A percentile compares a stretch with the other conserved stretches of the same genome.
phyloP scores from a whole-genome alignment of 2,329 filamentous ascomycete species.

The Tolypocladium endophyticum region DNA sequence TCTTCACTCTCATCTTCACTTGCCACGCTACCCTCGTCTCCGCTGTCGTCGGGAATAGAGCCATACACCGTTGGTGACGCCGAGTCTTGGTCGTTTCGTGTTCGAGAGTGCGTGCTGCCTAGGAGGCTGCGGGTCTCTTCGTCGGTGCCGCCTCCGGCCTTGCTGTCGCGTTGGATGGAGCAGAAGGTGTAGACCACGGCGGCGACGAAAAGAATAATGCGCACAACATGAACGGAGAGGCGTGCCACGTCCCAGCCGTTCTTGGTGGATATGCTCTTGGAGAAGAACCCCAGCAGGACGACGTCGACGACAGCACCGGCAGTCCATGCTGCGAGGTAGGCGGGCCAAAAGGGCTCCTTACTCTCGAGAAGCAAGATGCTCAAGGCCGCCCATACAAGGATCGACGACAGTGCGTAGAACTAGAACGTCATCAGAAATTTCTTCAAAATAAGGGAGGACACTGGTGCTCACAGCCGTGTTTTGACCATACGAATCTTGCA shows the following conservation, averaged over 20 bases:
- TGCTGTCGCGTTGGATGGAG: neutral
- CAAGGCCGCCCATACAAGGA: constrained; percentile 4
- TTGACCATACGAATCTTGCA: neutral
- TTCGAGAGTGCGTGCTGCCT: neutral
- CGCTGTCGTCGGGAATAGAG: constrained; percentile 4
- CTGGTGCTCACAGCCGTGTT: neutral
- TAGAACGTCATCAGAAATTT: neutral
- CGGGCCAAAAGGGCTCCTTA: constrained; percentile 4
- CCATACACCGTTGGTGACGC: constrained; percentile 1
- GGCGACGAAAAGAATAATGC: neutral
- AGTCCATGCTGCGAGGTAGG: constrained; percentile 4
- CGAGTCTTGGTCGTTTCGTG: neutral
- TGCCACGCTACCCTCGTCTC: neutral
- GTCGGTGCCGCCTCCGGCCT: neutral
- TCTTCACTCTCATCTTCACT: constrained; percentile 8
- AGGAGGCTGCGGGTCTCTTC: constrained; percentile 4
- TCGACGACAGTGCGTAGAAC: constrained; percentile 2
- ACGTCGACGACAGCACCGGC: constrained; percentile 2
- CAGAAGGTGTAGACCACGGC: neutral
- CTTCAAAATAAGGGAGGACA: neutral
- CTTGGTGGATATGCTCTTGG: neutral
- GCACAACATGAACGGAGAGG: neutral
- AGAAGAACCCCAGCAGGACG: neutral
- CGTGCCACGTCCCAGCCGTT: neutral
- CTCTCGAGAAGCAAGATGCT: constrained; percentile 5